Evolutionary conservation across 192 early-diverging fungal species (phyloP).

Genomic region (Umbelopsis sp.): DNA sequence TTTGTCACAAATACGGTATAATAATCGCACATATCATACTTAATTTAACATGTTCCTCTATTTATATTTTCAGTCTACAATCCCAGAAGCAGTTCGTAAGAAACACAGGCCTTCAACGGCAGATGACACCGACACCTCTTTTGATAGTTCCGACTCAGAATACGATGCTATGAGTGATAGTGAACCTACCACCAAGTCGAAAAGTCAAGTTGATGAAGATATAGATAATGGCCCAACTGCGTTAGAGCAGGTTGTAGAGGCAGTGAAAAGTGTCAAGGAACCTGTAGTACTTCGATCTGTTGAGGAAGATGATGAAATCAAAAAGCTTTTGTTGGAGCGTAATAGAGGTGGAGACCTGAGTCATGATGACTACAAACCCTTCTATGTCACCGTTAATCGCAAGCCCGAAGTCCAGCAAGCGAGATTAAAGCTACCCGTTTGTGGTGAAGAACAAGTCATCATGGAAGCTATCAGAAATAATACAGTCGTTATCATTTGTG

Average conservation of each 20-base stretch:
- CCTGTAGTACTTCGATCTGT: conserved; percentile 15
- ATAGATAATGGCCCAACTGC: conserved; percentile 32
- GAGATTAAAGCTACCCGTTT: conserved; percentile 85
- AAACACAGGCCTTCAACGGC: conserved; percentile 32
- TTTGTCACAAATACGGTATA: neutral
- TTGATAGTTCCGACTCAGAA: conserved; percentile 75
- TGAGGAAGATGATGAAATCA: conserved; percentile 40
- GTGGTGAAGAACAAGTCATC: conserved; percentile 93
- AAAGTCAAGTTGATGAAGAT: conserved; percentile 27
- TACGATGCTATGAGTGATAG: conserved; percentile 43
- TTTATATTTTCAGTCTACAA: conserved; percentile 31
- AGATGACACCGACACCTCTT: conserved; percentile 55
- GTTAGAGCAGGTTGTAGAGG: conserved; percentile 34
- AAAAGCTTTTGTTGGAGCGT: conserved; percentile 29
- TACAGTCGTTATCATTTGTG: conserved; percentile 90
- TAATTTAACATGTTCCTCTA: neutral
- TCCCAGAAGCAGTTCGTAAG: conserved; percentile 32
- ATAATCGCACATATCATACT: no score
- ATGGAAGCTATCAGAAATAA: conserved; percentile 95
- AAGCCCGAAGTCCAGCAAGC: conserved; percentile 71
- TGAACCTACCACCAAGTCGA: conserved; percentile 28
- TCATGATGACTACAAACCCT: conserved; percentile 45
- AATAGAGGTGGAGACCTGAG: conserved; percentile 39
- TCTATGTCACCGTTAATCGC: conserved; percentile 78
- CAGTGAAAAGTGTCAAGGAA: conserved; percentile 29